A percentile compares a stretch with the other conserved stretches of the same genome.
These are phyloP conservation scores for Astrothelium subdiscretum DNA, from an alignment of 495 filamentous ascomycete genomes.

Conservation along the genomic window DNA sequence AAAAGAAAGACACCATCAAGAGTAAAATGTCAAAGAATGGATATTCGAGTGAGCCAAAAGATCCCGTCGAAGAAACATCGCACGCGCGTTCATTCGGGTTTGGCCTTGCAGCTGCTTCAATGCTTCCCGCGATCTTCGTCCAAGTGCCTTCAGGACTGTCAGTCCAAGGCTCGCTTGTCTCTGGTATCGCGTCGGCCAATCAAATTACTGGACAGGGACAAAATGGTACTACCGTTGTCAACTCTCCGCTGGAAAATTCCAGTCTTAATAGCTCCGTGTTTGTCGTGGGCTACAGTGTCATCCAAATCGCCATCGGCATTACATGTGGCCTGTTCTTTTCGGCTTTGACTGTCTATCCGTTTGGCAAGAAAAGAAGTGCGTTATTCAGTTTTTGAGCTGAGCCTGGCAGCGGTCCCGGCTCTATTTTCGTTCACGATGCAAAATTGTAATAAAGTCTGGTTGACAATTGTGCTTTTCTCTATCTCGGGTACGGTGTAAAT, in stretches of 20 bases:
- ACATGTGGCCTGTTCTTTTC: constrained; percentile 84
- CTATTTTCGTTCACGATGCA: too few relatives aligned
- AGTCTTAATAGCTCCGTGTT: constrained; percentile 59
- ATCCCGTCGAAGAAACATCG: background rate
- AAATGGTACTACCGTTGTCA: constrained; percentile 29
- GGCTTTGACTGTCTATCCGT: constrained; percentile 76
- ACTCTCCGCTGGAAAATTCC: constrained; percentile 26
- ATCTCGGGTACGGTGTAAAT: too few relatives aligned
- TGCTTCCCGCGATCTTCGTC: constrained; percentile 90
- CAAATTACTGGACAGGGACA: constrained; percentile 43
- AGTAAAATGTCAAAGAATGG: background rate
- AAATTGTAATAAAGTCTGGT: too few relatives aligned
- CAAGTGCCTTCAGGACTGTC: constrained; percentile 86
- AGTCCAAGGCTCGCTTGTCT: constrained; percentile 68
- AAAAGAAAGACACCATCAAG: background rate
- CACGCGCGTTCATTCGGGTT: constrained; percentile 41
- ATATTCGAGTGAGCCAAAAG: background rate
- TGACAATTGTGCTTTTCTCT: too few relatives aligned
- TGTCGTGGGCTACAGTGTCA: constrained; percentile 75
- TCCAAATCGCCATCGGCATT: constrained; percentile 87
- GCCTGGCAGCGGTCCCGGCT: too few relatives aligned
- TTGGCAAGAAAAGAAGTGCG: constrained; percentile 82
- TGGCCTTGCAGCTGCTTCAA: constrained; percentile 74
- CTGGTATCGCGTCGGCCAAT: constrained; percentile 75
- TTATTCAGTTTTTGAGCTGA: constrained; percentile 73